Evolutionary conservation across 257 asterid species (phyloP).

Genomic region (Solanum medicagineum): DNA sequence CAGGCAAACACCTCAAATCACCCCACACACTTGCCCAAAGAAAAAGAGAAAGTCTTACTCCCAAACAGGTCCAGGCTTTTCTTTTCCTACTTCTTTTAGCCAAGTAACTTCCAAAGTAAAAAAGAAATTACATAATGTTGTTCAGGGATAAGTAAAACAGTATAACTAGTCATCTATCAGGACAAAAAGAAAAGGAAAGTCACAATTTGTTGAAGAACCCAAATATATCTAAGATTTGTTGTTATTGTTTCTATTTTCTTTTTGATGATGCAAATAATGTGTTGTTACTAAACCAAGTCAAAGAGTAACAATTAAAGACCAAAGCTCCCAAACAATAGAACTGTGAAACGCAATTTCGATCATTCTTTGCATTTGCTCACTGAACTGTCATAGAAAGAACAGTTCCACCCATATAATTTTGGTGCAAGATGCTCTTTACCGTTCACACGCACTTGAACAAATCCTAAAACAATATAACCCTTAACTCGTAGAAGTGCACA

Average conservation of each 20-base stretch:
- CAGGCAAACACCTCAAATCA: background rate
- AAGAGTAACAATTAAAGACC: background rate
- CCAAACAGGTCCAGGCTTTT: background rate
- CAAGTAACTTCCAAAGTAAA: background rate
- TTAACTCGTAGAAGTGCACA: background rate
- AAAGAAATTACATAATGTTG: background rate
- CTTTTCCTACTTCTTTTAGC: background rate
- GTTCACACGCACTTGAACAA: background rate
- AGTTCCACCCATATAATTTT: background rate
- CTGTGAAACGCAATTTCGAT: background rate
- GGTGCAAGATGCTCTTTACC: background rate
- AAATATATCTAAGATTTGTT: background rate
- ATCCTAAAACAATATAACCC: background rate
- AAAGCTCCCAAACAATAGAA: background rate
- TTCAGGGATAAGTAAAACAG: background rate
- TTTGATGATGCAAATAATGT: background rate
- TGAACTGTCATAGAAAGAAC: background rate
- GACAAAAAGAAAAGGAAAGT: background rate
- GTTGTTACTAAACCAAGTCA: background rate
- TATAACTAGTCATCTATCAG: background rate
- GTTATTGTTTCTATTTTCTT: too few species aligned
- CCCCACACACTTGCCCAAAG: background rate
- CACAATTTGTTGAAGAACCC: background rate
- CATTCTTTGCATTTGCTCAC: background rate
- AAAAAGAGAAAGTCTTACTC: background rate